A percentile compares a stretch with the other conserved stretches of the same genome.
Conservation (phyloP, 140 eudicot genomes). For the Cichorium intybus region DNA sequence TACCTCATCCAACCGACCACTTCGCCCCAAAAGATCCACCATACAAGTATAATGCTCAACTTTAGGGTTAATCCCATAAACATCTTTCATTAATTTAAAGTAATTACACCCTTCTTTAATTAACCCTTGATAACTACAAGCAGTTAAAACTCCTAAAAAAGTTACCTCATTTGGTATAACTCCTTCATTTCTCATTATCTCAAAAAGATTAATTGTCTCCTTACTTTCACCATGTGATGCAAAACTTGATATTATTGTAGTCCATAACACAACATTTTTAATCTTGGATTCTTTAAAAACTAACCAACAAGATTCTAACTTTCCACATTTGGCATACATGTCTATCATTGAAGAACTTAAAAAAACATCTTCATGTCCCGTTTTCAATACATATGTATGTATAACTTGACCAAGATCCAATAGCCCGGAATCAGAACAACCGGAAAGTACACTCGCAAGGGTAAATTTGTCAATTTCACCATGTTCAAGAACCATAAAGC, state of each 20-base stretch:
- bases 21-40: slow-evolving; percentile 85
- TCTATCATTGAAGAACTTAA: slow-evolving; percentile 66
- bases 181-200: slow-evolving; percentile 56
- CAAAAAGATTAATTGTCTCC: slow-evolving; percentile 55
- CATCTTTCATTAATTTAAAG: slow-evolving; percentile 61
- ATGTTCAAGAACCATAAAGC: slow-evolving; percentile 35
- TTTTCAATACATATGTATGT: slow-evolving; percentile 50
- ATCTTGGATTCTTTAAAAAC: slow-evolving; percentile 38
- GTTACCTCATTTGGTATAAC: slow-evolving; percentile 60
- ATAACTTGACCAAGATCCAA: slow-evolving; percentile 70
- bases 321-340: slow-evolving; percentile 88
- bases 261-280: slow-evolving; percentile 67
- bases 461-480: slow-evolving; percentile 51
- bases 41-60: slow-evolving; percentile 75
- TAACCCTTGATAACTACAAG: slow-evolving; percentile 75
- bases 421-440: slow-evolving; percentile 54
- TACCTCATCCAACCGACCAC: slow-evolving; percentile 58
- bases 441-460: slow-evolving; percentile 58
- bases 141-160: slow-evolving; percentile 60
- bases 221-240: slow-evolving; percentile 64
- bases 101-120: slow-evolving; percentile 63
- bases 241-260: slow-evolving; percentile 54
- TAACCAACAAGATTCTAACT: slow-evolving; percentile 34
- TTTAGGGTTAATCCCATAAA: slow-evolving; percentile 43
- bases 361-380: slow-evolving; percentile 50